Conservation (phyloP, 2,329 filamentous ascomycete genomes). For the Xylariomycetidae sp. region DNA sequence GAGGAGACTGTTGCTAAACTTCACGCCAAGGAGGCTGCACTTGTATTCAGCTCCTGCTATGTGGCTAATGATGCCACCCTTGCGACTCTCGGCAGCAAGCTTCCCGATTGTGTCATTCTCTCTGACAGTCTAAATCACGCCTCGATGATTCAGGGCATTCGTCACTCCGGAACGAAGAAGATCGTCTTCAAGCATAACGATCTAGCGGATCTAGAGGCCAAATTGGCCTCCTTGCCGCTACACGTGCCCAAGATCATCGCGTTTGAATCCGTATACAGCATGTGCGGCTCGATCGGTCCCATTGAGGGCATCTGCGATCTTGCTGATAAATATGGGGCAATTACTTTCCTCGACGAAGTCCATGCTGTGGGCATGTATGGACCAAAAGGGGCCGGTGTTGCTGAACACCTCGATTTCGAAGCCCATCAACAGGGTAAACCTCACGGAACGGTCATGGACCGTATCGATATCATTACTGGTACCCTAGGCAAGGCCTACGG, state of each 20-base stretch:
- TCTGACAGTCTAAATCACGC: conserved; percentile 97
- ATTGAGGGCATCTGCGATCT: conserved; percentile 95
- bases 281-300: conserved; percentile 96
- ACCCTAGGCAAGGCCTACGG: conserved; percentile 97
- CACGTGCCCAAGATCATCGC: conserved; percentile 95
- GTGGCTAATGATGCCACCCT: conserved; percentile 97
- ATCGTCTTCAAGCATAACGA: conserved; percentile 99
- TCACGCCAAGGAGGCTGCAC: conserved; percentile 84
- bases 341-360: conserved; percentile 97
- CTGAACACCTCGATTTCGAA: conserved; percentile 94
- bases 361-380: conserved; percentile 99
- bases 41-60: conserved; percentile 97
- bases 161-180: conserved; percentile 94
- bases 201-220: conserved; percentile 84
- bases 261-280: conserved; percentile 98
- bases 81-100: conserved; percentile 91
- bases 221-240: conserved; percentile 80
- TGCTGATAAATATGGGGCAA: conserved; percentile 93
- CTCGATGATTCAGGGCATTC: conserved; percentile 98
- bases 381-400: conserved; percentile 89
- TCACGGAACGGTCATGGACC: conserved; percentile 85
- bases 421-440: conserved; percentile 72
- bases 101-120: conserved; percentile 95
- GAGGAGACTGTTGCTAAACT: conserved; percentile 80
- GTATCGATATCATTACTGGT: conserved; percentile 95